Conservation (phyloP, 1,284 basidiomycete genomes). For the Athelia psychrophila region DNA sequence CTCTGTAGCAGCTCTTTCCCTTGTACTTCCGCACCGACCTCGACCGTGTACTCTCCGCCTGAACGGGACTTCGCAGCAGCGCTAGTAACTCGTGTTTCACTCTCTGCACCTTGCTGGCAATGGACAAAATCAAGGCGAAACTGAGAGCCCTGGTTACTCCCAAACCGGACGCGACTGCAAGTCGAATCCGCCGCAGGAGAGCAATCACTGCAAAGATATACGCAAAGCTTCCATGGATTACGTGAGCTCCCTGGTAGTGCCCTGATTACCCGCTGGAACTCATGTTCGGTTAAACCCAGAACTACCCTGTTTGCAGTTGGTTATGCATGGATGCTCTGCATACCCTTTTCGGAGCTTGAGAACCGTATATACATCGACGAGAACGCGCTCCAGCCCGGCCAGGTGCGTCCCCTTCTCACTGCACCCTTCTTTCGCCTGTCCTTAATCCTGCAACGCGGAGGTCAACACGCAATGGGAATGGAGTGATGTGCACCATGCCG, state of each 20-base stretch:
- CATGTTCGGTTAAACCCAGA: constrained; percentile 30
- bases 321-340: constrained; percentile 70
- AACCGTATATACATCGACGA: constrained; percentile 84
- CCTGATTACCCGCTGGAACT: constrained; percentile 1
- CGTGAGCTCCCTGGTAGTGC: constrained; percentile 22
- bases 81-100: too few relatives aligned
- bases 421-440: neutral
- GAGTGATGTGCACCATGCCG: constrained; percentile 84
- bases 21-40: too few relatives aligned
- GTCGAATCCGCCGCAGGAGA: constrained; percentile 37
- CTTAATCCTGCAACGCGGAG: constrained; percentile 34
- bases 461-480: constrained; percentile 88
- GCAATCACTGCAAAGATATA: constrained; percentile 28
- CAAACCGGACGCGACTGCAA: constrained; percentile 26
- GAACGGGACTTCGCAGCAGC: too few relatives aligned
- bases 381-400: constrained; percentile 88
- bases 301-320: constrained; percentile 57
- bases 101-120: too few relatives aligned
- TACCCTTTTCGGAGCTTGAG: constrained; percentile 67
- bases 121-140: neutral
- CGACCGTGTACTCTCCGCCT: too few relatives aligned
- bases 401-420: constrained; percentile 45
- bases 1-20: too few relatives aligned
- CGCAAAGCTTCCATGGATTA: constrained; percentile 27
- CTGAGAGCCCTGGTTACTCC: neutral